phyloP scores from a whole-genome alignment of 2,329 filamentous ascomycete species.

The Cladobotryum mycophilum region DNA sequence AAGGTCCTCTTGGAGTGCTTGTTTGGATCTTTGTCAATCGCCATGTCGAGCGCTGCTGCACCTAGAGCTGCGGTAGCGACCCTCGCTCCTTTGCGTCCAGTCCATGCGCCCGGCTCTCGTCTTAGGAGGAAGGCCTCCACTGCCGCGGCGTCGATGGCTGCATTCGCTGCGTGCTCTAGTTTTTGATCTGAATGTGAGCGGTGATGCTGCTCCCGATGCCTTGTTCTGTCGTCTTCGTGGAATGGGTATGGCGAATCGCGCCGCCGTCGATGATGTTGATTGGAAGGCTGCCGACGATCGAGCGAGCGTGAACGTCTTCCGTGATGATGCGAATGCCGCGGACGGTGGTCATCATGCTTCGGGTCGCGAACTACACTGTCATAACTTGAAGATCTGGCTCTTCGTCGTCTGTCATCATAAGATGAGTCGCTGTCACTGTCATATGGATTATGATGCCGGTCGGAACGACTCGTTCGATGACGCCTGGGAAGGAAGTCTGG shows the following conservation, averaged over 20 bases:
- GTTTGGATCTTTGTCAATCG: conserved; percentile 8
- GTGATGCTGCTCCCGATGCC: not conserved
- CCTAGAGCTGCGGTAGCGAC: conserved; percentile 35
- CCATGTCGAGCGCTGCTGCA: conserved; percentile 32
- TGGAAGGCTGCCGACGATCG: not conserved
- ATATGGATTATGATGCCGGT: not conserved
- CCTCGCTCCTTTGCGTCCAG: conserved; percentile 31
- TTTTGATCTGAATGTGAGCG: conserved; percentile 21
- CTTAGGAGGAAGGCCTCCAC: conserved; percentile 32
- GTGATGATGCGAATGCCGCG: not conserved
- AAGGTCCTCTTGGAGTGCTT: conserved; percentile 7
- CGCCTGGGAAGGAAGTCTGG: too few relatives aligned
- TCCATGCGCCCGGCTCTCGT: conserved; percentile 33
- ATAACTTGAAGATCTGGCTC: not conserved
- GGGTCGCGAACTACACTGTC: not conserved
- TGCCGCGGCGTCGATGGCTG: conserved; percentile 33
- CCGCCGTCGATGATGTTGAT: not conserved
- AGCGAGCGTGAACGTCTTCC: not conserved
- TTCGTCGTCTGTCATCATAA: not conserved
- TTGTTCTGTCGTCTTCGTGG: not conserved
- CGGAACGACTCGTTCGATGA: not conserved
- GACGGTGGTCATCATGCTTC: not conserved
- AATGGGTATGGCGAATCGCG: too few relatives aligned
- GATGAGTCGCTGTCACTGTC: not conserved
- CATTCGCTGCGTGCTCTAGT: conserved; percentile 9